Evolutionary conservation across 495 filamentous ascomycete species (phyloP).

Genomic region (Emericellopsis terricola): DNA sequence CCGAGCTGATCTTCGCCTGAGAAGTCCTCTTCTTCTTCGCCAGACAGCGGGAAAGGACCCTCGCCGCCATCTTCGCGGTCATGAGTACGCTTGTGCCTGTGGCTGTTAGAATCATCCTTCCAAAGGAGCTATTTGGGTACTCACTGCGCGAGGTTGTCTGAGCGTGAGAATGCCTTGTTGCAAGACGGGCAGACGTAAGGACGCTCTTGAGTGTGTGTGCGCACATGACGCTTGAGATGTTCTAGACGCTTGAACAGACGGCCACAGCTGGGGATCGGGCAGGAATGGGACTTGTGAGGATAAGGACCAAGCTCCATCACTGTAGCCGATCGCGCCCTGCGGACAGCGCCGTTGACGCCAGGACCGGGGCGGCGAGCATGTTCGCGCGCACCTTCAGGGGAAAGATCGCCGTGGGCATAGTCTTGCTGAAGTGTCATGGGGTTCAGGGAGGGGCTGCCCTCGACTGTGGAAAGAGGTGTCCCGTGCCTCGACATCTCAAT

Average conservation of each 20-base stretch:
- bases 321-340: slow-evolving; percentile 85
- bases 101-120: slow-evolving; percentile 2
- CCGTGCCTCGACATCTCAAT: slow-evolving; percentile 72
- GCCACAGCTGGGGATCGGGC: slow-evolving; percentile 95
- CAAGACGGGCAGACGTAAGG: slow-evolving; percentile 94
- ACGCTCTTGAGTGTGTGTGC: slow-evolving; percentile 97
- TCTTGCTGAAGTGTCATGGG: slow-evolving; percentile 47
- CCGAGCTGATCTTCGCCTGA: slow-evolving; percentile 51
- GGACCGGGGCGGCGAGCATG: slow-evolving; percentile 43
- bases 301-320: slow-evolving; percentile 94
- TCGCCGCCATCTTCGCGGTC: slow-evolving; percentile 61
- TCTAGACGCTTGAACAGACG: slow-evolving; percentile 97
- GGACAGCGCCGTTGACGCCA: slow-evolving; percentile 52
- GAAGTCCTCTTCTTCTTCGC: slow-evolving; percentile 63
- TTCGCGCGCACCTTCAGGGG: slow-evolving; percentile 38
- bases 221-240: slow-evolving; percentile 97
- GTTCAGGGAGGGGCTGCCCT: slow-evolving; percentile 58
- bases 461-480: slow-evolving; percentile 67
- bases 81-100: slow-evolving; percentile 86
- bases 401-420: slow-evolving; percentile 42
- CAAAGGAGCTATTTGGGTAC: slow-evolving; percentile 13
- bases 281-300: slow-evolving; percentile 92
- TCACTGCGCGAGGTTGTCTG: slow-evolving; percentile 97
- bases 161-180: slow-evolving; percentile 95
- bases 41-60: slow-evolving; percentile 41